A percentile compares a stretch with the other conserved stretches of the same genome.
phyloP scores from a whole-genome alignment of 139 green algal genomes.

The Haematococcus sp. region DNA sequence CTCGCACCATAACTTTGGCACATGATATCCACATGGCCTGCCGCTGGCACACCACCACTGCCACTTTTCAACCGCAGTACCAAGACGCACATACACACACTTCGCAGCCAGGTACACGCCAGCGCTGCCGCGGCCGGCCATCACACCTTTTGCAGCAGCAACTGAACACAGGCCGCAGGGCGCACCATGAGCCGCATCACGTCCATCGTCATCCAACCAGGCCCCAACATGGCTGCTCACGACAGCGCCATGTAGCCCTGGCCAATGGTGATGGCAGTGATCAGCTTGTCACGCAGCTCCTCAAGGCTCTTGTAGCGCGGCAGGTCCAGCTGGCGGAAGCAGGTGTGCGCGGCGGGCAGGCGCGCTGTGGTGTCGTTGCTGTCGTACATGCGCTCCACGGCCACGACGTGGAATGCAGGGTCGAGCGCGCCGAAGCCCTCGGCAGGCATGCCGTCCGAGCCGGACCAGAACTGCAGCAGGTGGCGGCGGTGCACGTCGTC shows the following conservation, averaged over 20 bases:
- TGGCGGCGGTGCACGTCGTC: constrained; percentile 49
- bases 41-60: no score
- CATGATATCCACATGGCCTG: no score
- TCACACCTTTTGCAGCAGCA: no score
- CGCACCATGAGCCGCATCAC: no score
- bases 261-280: constrained; percentile 62
- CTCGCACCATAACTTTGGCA: no score
- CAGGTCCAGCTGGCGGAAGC: constrained; percentile 65
- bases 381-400: constrained; percentile 62
- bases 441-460: constrained; percentile 57
- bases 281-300: constrained; percentile 56
- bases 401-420: constrained; percentile 59
- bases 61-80: no score
- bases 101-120: no score
- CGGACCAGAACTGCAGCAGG: constrained; percentile 66
- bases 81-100: no score
- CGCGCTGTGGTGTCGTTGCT: constrained; percentile 50
- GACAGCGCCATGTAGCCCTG: constrained; percentile 64
- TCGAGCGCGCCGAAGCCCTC: constrained; percentile 61
- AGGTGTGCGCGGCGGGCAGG: constrained; percentile 60
- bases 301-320: constrained; percentile 49
- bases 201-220: no score
- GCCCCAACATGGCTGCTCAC: constrained; percentile 10
- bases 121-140: no score
- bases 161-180: no score